These are phyloP conservation scores for Septoria linicola DNA, from an alignment of 2,329 filamentous ascomycete species.

Conservation along the genomic window DNA sequence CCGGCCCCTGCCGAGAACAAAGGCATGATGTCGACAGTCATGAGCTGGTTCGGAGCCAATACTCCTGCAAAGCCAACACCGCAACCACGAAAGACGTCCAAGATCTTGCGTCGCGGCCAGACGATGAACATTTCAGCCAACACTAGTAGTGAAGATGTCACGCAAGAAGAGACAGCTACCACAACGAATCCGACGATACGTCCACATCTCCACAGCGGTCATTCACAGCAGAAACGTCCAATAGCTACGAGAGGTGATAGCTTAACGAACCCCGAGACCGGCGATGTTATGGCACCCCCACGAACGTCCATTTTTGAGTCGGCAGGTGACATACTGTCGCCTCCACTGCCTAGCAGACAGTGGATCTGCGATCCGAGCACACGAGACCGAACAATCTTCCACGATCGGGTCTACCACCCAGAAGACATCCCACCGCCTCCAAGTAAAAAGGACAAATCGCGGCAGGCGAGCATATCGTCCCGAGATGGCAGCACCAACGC, in stretches of 20 bases:
- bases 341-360: slow-evolving; percentile 75
- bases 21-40: slow-evolving; percentile 54
- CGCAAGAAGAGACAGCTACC: slow-evolving; percentile 23
- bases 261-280: slow-evolving; percentile 44
- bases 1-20: slow-evolving; percentile 27
- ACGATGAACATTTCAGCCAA: slow-evolving; percentile 57
- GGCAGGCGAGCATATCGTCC: slow-evolving; percentile 1
- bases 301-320: slow-evolving; percentile 93
- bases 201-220: slow-evolving; percentile 26
- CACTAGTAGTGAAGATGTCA: slow-evolving; percentile 31
- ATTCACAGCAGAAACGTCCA: slow-evolving; percentile 41
- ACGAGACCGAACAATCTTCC: slow-evolving; percentile 87
- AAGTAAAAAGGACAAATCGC: slow-evolving; percentile 35
- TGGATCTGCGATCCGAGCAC: slow-evolving; percentile 81
- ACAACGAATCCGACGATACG: slow-evolving; percentile 36
- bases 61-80: slow-evolving; percentile 54
- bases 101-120: slow-evolving; percentile 61
- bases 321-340: slow-evolving; percentile 86
- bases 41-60: slow-evolving; percentile 70
- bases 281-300: slow-evolving; percentile 62
- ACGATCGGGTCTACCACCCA: slow-evolving; percentile 92
- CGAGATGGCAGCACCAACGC: slow-evolving; percentile 1
- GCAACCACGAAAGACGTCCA: slow-evolving; percentile 36
- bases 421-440: slow-evolving; percentile 86
- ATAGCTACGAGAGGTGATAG: slow-evolving; percentile 52